These are phyloP conservation scores for Globisporangium emineosum DNA, from an alignment of 352 stramenopile genomes.

Conservation along the genomic window DNA sequence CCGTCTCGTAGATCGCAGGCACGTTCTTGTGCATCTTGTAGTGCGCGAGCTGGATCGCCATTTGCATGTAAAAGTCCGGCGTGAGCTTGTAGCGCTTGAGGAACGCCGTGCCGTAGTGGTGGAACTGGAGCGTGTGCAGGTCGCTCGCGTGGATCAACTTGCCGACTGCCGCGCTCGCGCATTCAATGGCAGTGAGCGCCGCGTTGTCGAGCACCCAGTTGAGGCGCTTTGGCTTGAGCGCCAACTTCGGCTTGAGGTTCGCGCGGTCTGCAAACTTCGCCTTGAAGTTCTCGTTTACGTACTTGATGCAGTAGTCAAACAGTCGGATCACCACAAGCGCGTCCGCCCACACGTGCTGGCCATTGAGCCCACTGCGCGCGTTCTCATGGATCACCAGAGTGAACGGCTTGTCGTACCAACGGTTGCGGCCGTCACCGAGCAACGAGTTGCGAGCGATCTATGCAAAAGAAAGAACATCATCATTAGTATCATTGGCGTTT, in stretches of 20 bases:
- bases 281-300: conserved; percentile 91
- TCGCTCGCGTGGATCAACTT: conserved; percentile 92
- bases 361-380: conserved; percentile 92
- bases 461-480: not conserved
- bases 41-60: conserved; percentile 96
- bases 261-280: conserved; percentile 72
- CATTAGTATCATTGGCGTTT: not conserved
- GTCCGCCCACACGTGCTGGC: conserved; percentile 98
- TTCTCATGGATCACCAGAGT: conserved; percentile 96
- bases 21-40: conserved; percentile 94
- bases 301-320: conserved; percentile 94
- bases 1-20: conserved; percentile 96
- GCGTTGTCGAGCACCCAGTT: conserved; percentile 84
- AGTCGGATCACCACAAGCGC: conserved; percentile 93
- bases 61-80: conserved; percentile 97
- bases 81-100: conserved; percentile 95
- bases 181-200: conserved; percentile 79
- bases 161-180: conserved; percentile 86
- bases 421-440: conserved; percentile 91
- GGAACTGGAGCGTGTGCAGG: conserved; percentile 88
- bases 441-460: conserved; percentile 81
- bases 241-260: conserved; percentile 56
- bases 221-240: conserved; percentile 69
- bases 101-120: conserved; percentile 89
- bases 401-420: conserved; percentile 98